Evolutionary conservation across 1,139 yeast genomes (phyloP).

Genomic region (Suhomyces bribrorum): DNA sequence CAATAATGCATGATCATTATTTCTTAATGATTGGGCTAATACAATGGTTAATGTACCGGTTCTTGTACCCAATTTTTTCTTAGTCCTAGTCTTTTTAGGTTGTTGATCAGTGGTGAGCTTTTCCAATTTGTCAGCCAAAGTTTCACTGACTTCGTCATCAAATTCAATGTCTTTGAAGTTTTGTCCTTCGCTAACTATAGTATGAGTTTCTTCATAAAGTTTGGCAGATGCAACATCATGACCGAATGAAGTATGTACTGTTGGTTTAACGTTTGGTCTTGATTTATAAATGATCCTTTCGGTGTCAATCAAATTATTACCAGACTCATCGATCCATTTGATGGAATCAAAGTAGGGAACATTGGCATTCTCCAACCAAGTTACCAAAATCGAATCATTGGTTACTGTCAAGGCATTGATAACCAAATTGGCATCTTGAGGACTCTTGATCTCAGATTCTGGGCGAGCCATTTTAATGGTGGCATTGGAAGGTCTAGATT

Average conservation of each 20-base stretch:
- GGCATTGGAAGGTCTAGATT: slow-evolving; percentile 52
- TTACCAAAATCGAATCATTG: slow-evolving; percentile 43
- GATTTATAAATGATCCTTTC: slow-evolving; percentile 40
- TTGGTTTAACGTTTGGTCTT: slow-evolving; percentile 34
- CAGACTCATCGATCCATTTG: slow-evolving; percentile 50
- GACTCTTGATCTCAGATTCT: slow-evolving; percentile 33
- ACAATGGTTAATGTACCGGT: slow-evolving; percentile 68
- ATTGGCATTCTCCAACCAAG: slow-evolving; percentile 76
- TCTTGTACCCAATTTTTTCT: slow-evolving; percentile 34
- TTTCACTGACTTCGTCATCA: slow-evolving; percentile 43
- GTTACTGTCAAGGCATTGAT: slow-evolving; percentile 44
- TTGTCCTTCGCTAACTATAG: slow-evolving; percentile 65
- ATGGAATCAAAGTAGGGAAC: slow-evolving; percentile 64
- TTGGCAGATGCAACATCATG: slow-evolving; percentile 72
- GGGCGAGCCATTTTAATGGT: slow-evolving; percentile 49
- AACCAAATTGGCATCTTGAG: slow-evolving; percentile 37
- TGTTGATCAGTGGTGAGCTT: slow-evolving; percentile 35
- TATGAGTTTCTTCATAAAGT: slow-evolving; percentile 68
- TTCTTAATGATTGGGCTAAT: slow-evolving; percentile 68
- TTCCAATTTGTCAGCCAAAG: slow-evolving; percentile 64
- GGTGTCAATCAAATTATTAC: slow-evolving; percentile 23
- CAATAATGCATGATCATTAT: slow-evolving; percentile 67
- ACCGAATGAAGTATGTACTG: slow-evolving; percentile 50
- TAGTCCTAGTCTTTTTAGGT: slow-evolving; percentile 22
- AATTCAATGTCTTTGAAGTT: slow-evolving; percentile 55